Percentiles rank a stretch among this genome's conserved stretches.
phyloP scores from a whole-genome alignment of 169 alveolate genomes.

The Fabrea salina region DNA sequence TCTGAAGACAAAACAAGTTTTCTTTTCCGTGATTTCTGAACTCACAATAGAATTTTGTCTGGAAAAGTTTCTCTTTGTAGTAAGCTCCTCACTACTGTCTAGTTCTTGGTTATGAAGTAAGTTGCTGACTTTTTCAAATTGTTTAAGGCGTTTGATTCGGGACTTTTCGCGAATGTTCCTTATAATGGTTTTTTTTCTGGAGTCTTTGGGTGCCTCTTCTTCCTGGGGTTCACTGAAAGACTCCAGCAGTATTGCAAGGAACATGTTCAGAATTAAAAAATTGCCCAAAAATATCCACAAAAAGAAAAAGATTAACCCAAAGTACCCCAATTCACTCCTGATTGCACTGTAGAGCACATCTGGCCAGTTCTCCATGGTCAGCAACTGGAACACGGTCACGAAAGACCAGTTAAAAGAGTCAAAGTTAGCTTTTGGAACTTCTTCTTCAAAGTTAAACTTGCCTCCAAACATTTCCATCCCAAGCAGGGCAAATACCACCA shows the following conservation, averaged over 20 bases:
- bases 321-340: constrained; percentile 33
- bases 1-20: background rate
- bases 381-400: constrained; percentile 62
- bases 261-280: constrained; percentile 30
- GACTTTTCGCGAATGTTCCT: background rate
- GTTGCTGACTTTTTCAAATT: background rate
- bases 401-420: constrained; percentile 55
- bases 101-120: background rate
- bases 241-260: constrained; percentile 37
- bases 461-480: constrained; percentile 78
- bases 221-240: no score
- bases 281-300: constrained; percentile 15
- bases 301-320: constrained; percentile 42
- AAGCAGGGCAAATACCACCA: constrained; percentile 69
- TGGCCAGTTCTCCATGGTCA: constrained; percentile 60
- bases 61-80: background rate
- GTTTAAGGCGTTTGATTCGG: background rate
- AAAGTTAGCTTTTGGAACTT: constrained; percentile 29
- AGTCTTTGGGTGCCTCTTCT: no score
- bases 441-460: constrained; percentile 39
- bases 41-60: background rate
- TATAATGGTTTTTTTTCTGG: no score
- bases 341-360: background rate
- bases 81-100: background rate
- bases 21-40: background rate